Evolutionary conservation across 768 basidiomycete species (phyloP), one percentile per base, ranked within the genome.

Genomic region (Lactifluus hygrophoroides): DNA sequence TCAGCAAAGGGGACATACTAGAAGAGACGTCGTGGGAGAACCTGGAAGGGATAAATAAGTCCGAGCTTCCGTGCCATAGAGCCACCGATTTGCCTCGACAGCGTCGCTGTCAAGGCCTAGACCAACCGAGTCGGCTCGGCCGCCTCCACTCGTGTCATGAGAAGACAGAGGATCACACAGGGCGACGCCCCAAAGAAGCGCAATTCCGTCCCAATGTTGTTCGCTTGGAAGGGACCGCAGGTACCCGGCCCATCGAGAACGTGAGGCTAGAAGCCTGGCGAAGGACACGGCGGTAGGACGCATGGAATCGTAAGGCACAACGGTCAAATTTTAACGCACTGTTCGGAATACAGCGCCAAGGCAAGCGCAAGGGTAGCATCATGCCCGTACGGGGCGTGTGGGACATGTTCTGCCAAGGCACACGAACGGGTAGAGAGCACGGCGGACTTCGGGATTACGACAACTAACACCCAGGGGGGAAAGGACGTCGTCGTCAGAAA

Each of bases 211-310:
- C 61, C 61, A 59, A 28, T 52, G 57, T 19, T 28, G 54, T 17
- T 49, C 44, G 14, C 8, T 23, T 9, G 69, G 69, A 8, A 70
- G 62, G 13, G 66, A 66, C 23, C 60, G 53, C 5, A 70, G 47
- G 55, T 70, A 70, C 34, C 59, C 69, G 56, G 48, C 50, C 69
- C 69, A 70, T 21, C 63, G 66, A 42, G 67, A 68, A 35, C 14
- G 49, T 8, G 35, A 30, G 25, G 57, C 61, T 2, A 58, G 45
- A 23, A 59, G 35, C 35, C 69, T 69, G n/a, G 55, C 51, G 34
- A 50, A 16, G 38, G 17, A n/a, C 49, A 19, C 25, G 16, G 8
- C 9, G 40, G 28, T 40, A 25, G 51, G 40, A 45, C 34, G 51
- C 59, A 32, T 40, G 27, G 50, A 19, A 49, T 1, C 23, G 34